Base-by-base conservation (phyloP, 495 filamentous ascomycete genomes). In the Cenococcum geophilum region DNA sequence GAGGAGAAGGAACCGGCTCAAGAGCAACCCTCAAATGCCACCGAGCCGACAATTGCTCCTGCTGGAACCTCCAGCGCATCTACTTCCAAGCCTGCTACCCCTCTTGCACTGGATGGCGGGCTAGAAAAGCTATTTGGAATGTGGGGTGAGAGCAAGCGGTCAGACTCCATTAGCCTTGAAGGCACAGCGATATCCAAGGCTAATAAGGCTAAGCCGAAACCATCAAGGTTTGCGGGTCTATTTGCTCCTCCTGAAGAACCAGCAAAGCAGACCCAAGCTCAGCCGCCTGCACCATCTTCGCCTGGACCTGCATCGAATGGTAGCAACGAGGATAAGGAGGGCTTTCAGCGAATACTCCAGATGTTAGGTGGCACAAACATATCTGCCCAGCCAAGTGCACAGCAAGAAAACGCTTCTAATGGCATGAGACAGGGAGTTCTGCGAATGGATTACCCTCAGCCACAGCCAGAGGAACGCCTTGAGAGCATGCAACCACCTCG, bases 321-420 rank as follows among this genome's bases (percentile, higher is more conserved):
- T 36, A 77, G 80, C n/a, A 75, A 77, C 10, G 86, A 88, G 22
- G 92, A 98, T 62, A 92, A 89, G 73, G 85, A 89, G 75, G 93
- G 89, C 0, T 98, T 98, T 71, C 86, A 92, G 61, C 83, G 86
- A 49, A 86, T 98, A 43, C 75, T 98, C 35, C 82, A 88, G 61
- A 95, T 97, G 80, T 82, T 98, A 40, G 82, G 77, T 57, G 79
- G 80, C 18, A 70, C 69, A 6, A 78, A 73, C 45, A 76, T 75
- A 21, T 47, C 53, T 11, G 51, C 25, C 12, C 55, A 42, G 14
- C 23, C 42, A 18, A n/a, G 20, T n/a, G 48, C 42, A 16, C 52
- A 25, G 3, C 23, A 35, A 22, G 18, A 12, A 1, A 12, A 47
- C 53, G 58, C 35, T n/a, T 36, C 22, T 18, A 68, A 65, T 40